Base-by-base conservation (phyloP, 2,329 filamentous ascomycete genomes). In the Trichoderma guizhouense region DNA sequence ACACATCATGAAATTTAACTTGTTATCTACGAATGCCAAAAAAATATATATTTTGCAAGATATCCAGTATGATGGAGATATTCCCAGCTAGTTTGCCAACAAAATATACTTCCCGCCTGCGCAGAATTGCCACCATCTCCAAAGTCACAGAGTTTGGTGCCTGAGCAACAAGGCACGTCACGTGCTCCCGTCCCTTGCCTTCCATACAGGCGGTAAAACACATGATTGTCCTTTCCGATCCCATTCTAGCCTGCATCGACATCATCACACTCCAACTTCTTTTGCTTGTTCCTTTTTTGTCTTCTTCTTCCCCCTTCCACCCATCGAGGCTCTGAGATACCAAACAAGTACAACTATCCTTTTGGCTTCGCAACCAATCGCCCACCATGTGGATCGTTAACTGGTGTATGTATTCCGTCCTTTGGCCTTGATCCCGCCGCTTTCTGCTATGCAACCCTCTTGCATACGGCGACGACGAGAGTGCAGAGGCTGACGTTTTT, bases 351-450 rank as follows among this genome's bases (percentile, higher is more conserved):
- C 18, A 34, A 28, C 7, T 3, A 11, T 14, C 9, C 28, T 34
- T 28, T 64, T 64, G 36, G 18, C n/a, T 51, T 64, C n/a, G 21
- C 34, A 43, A 39, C 64, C 71, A 62, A 53, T 76, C 73, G 72
- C 75, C 76, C 84, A 87, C 80, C 75, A 97, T 97, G 94, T 97
- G 93, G 93, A 92, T 97, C 83, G 85, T 97, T 82, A 94, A 95
- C 89, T 97, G 94, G 94, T 97, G 93, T 97, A 94, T 81, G 90
- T 86, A 76, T 62, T 61, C 36, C 26, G 36, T 69, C 69, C 58
- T 43, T 43, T 64, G 63, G 66, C 11, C 70, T 69, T 24, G n/a
- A 32, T 53, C 8, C n/a, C 53, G 39, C 55, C 14, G 43, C 39
- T n/a, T 58, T 69, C 24, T 34, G 28, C 30, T 21, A n/a, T 18